Conservation (phyloP, 768 basidiomycete species). For the Rhodosporidiobolus sp. region DNA sequence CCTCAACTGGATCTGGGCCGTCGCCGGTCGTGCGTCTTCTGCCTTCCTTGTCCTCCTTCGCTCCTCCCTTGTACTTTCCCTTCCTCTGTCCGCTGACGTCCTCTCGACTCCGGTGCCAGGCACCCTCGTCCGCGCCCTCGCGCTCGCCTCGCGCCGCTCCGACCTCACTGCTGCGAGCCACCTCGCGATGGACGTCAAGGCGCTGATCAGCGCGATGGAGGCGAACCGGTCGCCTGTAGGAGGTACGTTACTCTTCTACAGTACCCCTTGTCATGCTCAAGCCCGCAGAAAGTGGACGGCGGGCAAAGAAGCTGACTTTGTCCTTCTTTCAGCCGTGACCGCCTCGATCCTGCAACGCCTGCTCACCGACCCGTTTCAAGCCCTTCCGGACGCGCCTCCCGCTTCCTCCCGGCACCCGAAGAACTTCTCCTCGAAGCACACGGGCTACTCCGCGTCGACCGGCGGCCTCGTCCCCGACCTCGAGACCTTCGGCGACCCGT, state of each 20-base stretch:
- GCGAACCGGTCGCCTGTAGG: constrained; percentile 11
- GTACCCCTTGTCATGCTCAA: too few species aligned
- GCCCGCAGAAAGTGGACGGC: too few species aligned
- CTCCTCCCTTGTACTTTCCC: neutral
- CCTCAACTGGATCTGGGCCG: constrained; percentile 23
- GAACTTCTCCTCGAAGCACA: neutral
- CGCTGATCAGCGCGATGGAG: constrained; percentile 9
- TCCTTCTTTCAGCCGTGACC: neutral
- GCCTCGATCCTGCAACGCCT: constrained; percentile 15
- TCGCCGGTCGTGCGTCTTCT: constrained; percentile 11
- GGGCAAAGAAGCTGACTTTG: too few species aligned
- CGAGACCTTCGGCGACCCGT: too few species aligned
- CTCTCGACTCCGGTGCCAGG: neutral
- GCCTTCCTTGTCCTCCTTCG: too few species aligned
- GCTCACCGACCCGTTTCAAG: constrained; percentile 11
- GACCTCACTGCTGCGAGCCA: neutral
- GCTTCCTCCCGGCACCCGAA: neutral
- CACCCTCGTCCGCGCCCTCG: constrained; percentile 23
- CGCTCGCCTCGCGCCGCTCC: neutral
- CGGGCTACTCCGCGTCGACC: neutral
- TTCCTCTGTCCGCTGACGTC: too few species aligned
- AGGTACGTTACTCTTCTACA: neutral
- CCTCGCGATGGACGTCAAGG: constrained; percentile 12
- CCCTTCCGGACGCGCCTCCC: constrained; percentile 3
- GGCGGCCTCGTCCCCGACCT: neutral